phyloP scores from a whole-genome alignment of 495 filamentous ascomycete genomes.

The Tuber brumale region DNA sequence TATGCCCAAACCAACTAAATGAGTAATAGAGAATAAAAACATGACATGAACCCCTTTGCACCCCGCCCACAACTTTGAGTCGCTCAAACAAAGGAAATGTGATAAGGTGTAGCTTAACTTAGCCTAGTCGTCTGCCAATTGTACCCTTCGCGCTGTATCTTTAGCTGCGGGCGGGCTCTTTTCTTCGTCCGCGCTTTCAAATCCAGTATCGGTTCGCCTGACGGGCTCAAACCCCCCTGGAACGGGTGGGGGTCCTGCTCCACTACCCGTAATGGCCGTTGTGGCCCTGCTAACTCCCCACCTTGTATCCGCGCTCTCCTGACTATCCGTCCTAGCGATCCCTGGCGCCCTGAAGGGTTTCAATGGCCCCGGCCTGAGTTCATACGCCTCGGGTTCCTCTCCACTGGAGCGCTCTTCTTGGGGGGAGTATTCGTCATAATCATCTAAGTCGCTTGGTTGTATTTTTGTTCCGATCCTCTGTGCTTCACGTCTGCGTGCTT shows the following conservation, averaged over 20 bases:
- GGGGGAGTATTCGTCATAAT: constrained; percentile 13
- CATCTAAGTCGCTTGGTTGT: constrained; percentile 20
- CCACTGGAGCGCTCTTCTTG: constrained; percentile 18
- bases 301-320: constrained; percentile 28
- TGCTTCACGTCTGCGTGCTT: constrained; percentile 36
- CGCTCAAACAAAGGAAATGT: neutral
- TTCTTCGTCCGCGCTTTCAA: constrained; percentile 18
- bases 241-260: constrained; percentile 20
- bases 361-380: constrained; percentile 15
- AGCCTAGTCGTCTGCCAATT: neutral
- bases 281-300: constrained; percentile 31
- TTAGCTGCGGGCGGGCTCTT: neutral
- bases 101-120: neutral
- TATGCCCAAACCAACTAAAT: neutral
- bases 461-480: constrained; percentile 12
- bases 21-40: neutral
- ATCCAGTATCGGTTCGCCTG: constrained; percentile 19
- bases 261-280: constrained; percentile 30
- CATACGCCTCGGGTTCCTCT: constrained; percentile 11
- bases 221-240: constrained; percentile 27
- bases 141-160: constrained; percentile 6
- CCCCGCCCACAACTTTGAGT: neutral
- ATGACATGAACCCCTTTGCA: neutral
- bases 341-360: constrained; percentile 9
- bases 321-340: constrained; percentile 19